These are phyloP conservation scores for Xanthoconium purpureum DNA, from an alignment of 768 basidiomycete genomes.

Conservation along the genomic window DNA sequence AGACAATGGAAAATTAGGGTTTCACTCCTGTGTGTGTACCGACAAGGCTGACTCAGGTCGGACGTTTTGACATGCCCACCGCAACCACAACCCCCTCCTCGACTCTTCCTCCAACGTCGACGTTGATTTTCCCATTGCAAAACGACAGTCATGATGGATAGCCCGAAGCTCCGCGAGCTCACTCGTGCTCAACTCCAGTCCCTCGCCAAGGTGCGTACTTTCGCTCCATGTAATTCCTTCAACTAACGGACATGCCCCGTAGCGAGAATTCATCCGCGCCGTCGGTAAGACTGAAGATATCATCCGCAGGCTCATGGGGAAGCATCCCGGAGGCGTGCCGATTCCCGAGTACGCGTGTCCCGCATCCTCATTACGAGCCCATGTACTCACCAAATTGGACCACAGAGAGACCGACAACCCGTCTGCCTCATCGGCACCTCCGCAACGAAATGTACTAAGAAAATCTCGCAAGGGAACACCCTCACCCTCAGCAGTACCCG, in stretches of 20 bases:
- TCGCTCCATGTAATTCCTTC: background rate
- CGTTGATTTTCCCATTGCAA: background rate
- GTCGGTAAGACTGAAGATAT: conserved; percentile 29
- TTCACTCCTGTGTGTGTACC: background rate
- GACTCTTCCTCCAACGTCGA: background rate
- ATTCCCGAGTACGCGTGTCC: conserved; percentile 5
- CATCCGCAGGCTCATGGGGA: conserved; percentile 23
- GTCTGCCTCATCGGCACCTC: conserved; percentile 4
- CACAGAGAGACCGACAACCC: conserved; percentile 4
- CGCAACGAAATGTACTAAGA: background rate
- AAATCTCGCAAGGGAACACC: background rate
- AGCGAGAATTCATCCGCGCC: conserved; percentile 28
- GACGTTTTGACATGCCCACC: background rate
- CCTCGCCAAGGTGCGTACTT: conserved; percentile 21
- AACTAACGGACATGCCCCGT: background rate
- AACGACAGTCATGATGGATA: conserved; percentile 13
- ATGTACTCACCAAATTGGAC: background rate
- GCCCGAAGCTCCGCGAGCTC: conserved; percentile 19
- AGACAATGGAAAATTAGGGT: too few species aligned
- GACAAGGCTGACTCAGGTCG: background rate
- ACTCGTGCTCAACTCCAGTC: conserved; percentile 22
- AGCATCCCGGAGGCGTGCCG: conserved; percentile 28
- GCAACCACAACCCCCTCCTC: background rate
- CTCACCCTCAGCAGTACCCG: background rate
- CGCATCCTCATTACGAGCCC: background rate